A percentile compares a stretch with the other conserved stretches of the same genome.
These are phyloP conservation scores for Alloteropsis angusta DNA, from an alignment of 202 grass and related monocot species.

Conservation along the genomic window DNA sequence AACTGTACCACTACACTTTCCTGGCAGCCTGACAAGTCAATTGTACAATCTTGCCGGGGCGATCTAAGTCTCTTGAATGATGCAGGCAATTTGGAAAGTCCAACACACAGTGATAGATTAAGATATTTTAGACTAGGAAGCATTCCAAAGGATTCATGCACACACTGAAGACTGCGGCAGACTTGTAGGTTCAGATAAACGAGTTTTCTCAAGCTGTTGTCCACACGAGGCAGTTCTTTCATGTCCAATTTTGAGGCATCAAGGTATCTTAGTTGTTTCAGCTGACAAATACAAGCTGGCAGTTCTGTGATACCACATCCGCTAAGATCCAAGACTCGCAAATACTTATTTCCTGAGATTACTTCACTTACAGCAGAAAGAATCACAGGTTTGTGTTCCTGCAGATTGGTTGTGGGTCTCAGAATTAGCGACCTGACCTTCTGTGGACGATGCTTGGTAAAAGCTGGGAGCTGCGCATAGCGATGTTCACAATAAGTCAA, in stretches of 20 bases:
- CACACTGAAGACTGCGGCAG: slow-evolving; percentile 28
- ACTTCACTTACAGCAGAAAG: slow-evolving; percentile 23
- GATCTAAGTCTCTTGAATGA: too few relatives aligned
- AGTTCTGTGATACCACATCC: slow-evolving; percentile 34
- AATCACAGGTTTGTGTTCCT: too few relatives aligned
- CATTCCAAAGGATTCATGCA: slow-evolving; percentile 16
- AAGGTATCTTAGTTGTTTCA: slow-evolving; percentile 57
- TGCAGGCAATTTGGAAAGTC: too few relatives aligned
- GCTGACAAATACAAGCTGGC: slow-evolving; percentile 28
- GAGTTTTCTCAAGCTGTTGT: slow-evolving; percentile 32
- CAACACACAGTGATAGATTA: slow-evolving; percentile 21
- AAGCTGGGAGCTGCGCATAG: too few relatives aligned
- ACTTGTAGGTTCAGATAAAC: slow-evolving; percentile 55
- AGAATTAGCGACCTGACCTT: too few relatives aligned
- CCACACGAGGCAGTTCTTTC: slow-evolving; percentile 21
- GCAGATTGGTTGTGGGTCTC: too few relatives aligned
- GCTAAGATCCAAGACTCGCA: slow-evolving; percentile 46
- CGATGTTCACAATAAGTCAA: too few relatives aligned
- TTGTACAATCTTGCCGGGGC: too few relatives aligned
- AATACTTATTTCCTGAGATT: slow-evolving; percentile 25
- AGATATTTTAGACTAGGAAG: slow-evolving; percentile 25
- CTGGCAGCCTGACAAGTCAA: too few relatives aligned
- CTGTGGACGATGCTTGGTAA: too few relatives aligned
- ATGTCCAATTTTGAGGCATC: slow-evolving; percentile 40
- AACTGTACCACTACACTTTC: too few relatives aligned